Evolutionary conservation across 2,329 filamentous ascomycete species (phyloP).

Genomic region (Penicillium sp.): DNA sequence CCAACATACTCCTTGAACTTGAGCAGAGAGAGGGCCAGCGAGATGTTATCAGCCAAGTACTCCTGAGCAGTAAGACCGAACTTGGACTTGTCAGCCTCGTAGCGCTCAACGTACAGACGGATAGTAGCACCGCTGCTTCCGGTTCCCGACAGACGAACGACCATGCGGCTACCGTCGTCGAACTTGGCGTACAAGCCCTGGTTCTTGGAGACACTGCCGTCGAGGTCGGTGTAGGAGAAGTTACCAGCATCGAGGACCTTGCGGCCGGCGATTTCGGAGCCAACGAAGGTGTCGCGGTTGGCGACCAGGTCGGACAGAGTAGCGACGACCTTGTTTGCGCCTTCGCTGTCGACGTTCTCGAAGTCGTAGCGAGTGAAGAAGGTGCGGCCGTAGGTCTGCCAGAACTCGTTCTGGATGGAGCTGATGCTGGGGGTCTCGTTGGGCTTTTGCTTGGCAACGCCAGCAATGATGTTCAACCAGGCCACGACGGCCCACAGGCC

Average conservation of each 20-base stretch:
- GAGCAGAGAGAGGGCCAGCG: conserved; percentile 77
- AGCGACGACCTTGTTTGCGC: conserved; percentile 83
- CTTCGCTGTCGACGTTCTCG: conserved; percentile 88
- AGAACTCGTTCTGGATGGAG: conserved; percentile 96
- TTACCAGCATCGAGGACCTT: conserved; percentile 88
- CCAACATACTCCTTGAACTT: conserved; percentile 94
- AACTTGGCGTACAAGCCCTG: conserved; percentile 95
- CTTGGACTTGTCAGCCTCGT: conserved; percentile 75
- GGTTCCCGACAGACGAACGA: conserved; percentile 91
- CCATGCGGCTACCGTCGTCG: conserved; percentile 89
- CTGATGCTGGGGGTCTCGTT: conserved; percentile 85
- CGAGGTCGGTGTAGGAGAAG: conserved; percentile 98
- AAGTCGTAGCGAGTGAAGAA: conserved; percentile 99
- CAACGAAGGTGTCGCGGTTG: conserved; percentile 71
- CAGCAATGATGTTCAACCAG: conserved; percentile 98
- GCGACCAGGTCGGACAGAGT: conserved; percentile 77
- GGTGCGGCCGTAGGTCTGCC: conserved; percentile 90
- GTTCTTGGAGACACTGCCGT: conserved; percentile 91
- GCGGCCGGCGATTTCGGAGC: conserved; percentile 75
- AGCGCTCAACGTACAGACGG: conserved; percentile 94
- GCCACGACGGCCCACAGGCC: conserved; percentile 96
- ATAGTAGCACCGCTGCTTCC: conserved; percentile 95
- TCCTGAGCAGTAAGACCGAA: conserved; percentile 85
- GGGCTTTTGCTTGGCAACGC: conserved; percentile 77
- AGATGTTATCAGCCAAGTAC: conserved; percentile 86